Percentiles rank a stretch among this genome's conserved stretches.
These are phyloP conservation scores for Onygenales sp. DNA, from an alignment of 2,329 filamentous ascomycete species.

Conservation along the genomic window DNA sequence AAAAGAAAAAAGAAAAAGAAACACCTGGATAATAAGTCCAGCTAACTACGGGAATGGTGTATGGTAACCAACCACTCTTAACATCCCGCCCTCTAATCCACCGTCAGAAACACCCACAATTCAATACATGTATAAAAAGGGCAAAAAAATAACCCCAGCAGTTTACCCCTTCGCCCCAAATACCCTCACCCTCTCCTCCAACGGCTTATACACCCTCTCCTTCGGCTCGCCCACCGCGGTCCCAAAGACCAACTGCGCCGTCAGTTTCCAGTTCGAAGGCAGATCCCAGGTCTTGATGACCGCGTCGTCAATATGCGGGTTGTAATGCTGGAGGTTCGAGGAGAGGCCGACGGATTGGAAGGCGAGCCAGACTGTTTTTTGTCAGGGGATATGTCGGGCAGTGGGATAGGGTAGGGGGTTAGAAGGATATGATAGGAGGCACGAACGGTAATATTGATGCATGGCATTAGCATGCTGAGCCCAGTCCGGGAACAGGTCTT, in stretches of 20 bases:
- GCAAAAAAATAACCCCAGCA: background rate
- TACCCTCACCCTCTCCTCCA: slow-evolving; percentile 60
- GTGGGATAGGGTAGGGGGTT: background rate
- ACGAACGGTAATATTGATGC: slow-evolving; percentile 58
- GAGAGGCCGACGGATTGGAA: slow-evolving; percentile 77
- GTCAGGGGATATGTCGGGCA: background rate
- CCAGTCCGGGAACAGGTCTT: slow-evolving; percentile 72
- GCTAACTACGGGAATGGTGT: background rate
- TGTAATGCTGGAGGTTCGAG: slow-evolving; percentile 89
- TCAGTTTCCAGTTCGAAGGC: slow-evolving; percentile 63
- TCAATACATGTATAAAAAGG: background rate
- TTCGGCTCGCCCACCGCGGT: slow-evolving; percentile 41
- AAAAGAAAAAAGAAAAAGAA: too few relatives aligned
- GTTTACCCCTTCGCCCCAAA: slow-evolving; percentile 29
- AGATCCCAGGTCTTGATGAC: slow-evolving; percentile 61
- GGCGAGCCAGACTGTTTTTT: slow-evolving; percentile 57
- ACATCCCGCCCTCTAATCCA: background rate
- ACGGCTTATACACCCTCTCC: slow-evolving; percentile 55
- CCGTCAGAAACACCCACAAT: background rate
- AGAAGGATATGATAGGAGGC: background rate
- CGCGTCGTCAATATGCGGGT: slow-evolving; percentile 69
- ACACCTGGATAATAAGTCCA: too few relatives aligned
- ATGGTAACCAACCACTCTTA: background rate
- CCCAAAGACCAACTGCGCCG: slow-evolving; percentile 80
- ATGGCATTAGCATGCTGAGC: slow-evolving; percentile 69